Evolutionary conservation across 2,329 filamentous ascomycete genomes (phyloP), one percentile per base, ranked within the genome.

Genomic region (Alternaria ethzedia): DNA sequence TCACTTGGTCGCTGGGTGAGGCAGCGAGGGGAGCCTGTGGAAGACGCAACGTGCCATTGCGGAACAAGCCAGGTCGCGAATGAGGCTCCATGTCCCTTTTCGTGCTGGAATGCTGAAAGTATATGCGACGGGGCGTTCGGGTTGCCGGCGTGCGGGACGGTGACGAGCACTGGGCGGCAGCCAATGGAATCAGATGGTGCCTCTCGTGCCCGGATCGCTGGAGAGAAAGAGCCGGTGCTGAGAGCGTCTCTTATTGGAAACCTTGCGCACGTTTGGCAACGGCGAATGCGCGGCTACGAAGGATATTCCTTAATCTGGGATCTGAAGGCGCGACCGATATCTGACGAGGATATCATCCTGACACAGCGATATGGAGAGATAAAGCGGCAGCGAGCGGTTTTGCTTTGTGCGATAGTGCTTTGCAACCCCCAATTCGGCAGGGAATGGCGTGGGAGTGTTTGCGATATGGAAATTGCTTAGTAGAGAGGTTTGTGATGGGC

Each of bases 1-100:
- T 61, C 56, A 71, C 70, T 63, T 63, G 63, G 66, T 70, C 57
- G 61, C 67, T 68, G 66, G 68, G 59, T 47, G 75, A 62, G 46
- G 67, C 66, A 65, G 73, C 73, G 59, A 77, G 63, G 65, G 65
- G 70, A 71, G 76, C 73, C 74, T 78, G 75, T 77, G 77, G 76
- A 74, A 79, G 70, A 61, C 65, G 72, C 65, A 75, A 75, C 74
- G 75, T 75, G 73, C 74, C 75, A 75, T 72, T 67, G 44, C 72
- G 70, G 66, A 70, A 66, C 57, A 63, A 65, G 59, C 64, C 66
- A 64, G 64, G 66, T 70, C 67, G 75, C 75, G 76, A 79, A 78
- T 79, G 70, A 74, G 75, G 71, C 69, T 78, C 74, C 78, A 80
- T 80, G 57, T 58, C 63, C 63, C 30, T 50, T 68, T 63, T 70